A percentile compares a stretch with the other conserved stretches of the same genome.
Evolutionary conservation across 208 protist genomes (phyloP).

Genomic region (Acanthamoeba lenticulata): DNA sequence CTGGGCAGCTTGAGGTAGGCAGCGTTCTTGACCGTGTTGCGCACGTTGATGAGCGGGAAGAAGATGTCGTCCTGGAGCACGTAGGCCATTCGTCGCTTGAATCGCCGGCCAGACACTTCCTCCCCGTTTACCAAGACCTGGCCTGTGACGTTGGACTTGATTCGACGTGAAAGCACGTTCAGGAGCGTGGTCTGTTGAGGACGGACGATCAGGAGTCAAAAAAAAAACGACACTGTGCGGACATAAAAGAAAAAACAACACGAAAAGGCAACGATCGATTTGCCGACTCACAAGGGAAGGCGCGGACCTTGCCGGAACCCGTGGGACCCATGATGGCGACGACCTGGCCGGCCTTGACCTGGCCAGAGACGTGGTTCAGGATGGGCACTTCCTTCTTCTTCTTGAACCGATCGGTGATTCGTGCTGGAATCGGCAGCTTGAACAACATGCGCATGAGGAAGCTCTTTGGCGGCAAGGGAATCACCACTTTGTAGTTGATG

Average conservation of each 20-base stretch:
- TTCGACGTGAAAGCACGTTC: constrained; percentile 66
- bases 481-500: constrained; percentile 59
- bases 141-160: constrained; percentile 68
- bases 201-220: background rate
- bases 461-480: constrained; percentile 53
- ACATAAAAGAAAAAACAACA: background rate
- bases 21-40: constrained; percentile 65
- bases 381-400: constrained; percentile 55
- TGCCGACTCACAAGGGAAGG: background rate
- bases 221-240: background rate
- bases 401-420: background rate
- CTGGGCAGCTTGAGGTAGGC: constrained; percentile 71
- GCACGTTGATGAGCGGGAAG: constrained; percentile 70
- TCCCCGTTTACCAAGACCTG: constrained; percentile 54
- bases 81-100: constrained; percentile 70
- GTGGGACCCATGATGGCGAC: constrained; percentile 78
- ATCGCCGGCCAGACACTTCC: background rate
- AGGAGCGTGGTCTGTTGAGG: constrained; percentile 72
- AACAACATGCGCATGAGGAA: constrained; percentile 17
- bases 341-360: constrained; percentile 32
- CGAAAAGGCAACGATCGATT: background rate
- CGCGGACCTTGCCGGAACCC: constrained; percentile 22
- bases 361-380: constrained; percentile 61
- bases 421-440: constrained; percentile 55
- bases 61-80: constrained; percentile 79